These are phyloP conservation scores for Lodderomyces parapsilosis DNA, from an alignment of 1,139 yeast species.

Conservation along the genomic window DNA sequence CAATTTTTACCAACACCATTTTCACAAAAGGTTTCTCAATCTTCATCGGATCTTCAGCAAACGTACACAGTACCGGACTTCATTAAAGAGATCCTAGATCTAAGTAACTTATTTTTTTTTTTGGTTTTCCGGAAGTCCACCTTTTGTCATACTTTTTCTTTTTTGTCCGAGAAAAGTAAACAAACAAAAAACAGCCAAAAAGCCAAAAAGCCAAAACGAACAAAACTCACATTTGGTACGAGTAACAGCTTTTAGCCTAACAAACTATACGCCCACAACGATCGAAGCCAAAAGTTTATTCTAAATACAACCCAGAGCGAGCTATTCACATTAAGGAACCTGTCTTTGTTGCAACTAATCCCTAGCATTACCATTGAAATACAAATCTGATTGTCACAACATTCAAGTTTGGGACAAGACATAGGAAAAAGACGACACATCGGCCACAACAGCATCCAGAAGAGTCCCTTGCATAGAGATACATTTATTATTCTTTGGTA, in stretches of 20 bases:
- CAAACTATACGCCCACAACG: not conserved
- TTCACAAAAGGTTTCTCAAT: not conserved
- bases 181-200: not conserved
- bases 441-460: not conserved
- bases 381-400: not conserved
- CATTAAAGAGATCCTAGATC: no score
- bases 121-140: no score
- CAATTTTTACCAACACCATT: not conserved
- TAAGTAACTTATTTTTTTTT: no score
- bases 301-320: no score
- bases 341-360: no score
- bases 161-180: not conserved
- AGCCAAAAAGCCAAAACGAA: not conserved
- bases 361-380: not conserved
- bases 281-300: not conserved
- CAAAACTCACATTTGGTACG: no score
- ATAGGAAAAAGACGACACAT: not conserved
- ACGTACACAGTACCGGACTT: no score
- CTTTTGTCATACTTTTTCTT: no score
- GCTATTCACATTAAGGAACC: no score
- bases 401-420: not conserved
- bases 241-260: not conserved
- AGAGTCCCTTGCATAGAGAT: slow-evolving; percentile 2
- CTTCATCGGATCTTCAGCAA: no score
- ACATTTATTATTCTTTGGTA: not conserved